A percentile compares a stretch with the other conserved stretches of the same genome.
phyloP scores from a whole-genome alignment of 441 rosid genomes.

The Melastoma candidum region DNA sequence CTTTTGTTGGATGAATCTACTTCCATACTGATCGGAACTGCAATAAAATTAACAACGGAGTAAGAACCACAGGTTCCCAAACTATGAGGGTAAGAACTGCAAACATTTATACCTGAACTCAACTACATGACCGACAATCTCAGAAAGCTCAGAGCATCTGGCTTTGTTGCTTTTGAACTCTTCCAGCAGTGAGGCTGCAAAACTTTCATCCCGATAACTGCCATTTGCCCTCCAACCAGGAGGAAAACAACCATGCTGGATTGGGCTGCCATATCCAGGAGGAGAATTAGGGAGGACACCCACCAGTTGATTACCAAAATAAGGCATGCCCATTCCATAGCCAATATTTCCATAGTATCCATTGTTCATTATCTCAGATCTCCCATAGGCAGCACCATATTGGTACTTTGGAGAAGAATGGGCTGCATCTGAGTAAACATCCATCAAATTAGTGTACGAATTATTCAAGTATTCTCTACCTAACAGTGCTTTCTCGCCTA shows the following conservation, averaged over 20 bases:
- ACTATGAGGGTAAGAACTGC: not conserved
- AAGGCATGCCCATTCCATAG: constrained; percentile 44
- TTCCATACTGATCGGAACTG: constrained; percentile 76
- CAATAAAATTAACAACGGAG: not conserved
- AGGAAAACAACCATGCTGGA: constrained; percentile 36
- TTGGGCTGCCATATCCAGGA: constrained; percentile 43
- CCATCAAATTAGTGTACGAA: constrained; percentile 45
- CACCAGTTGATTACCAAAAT: constrained; percentile 40
- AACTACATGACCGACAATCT: constrained; percentile 65
- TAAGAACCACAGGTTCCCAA: not conserved
- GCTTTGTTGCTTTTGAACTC: constrained; percentile 70
- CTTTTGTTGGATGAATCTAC: constrained; percentile 75
- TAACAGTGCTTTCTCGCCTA: constrained; percentile 28
- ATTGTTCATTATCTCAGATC: constrained; percentile 34
- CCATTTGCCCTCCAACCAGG: constrained; percentile 41
- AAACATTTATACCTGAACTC: constrained; percentile 50
- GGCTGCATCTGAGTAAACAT: constrained; percentile 42
- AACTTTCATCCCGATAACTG: constrained; percentile 38
- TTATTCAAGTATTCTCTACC: constrained; percentile 34
- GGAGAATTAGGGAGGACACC: constrained; percentile 37
- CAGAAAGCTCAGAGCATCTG: constrained; percentile 60
- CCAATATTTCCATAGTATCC: constrained; percentile 43
- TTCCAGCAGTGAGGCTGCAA: constrained; percentile 48
- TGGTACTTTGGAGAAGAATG: constrained; percentile 47
- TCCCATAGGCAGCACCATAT: constrained; percentile 35